Evolutionary conservation across 1,284 basidiomycete genomes (phyloP), one percentile per base, ranked within the genome.

Genomic region (Austroboletus novae-zelandiae): DNA sequence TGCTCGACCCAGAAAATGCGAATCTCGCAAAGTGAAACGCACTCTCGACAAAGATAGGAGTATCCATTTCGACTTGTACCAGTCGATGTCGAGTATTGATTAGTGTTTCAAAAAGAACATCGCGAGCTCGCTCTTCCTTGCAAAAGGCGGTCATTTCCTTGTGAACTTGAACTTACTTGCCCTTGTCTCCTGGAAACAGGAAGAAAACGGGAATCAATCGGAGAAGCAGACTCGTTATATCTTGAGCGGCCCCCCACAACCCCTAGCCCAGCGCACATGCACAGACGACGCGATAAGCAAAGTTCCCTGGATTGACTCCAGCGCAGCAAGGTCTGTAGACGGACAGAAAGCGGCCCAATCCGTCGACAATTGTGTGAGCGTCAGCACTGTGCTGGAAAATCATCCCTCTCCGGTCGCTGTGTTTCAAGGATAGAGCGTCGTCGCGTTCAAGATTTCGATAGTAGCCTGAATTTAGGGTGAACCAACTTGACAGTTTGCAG

Each of bases 11-110:
- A 2, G 9, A 31, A 31, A 36, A 8, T n/a, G 35, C 4, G 2
- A 13, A 17, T 25, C 6, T 25, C 6, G 23, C 6, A 25, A 25
- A 25, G 6, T 2, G 25, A 9, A 1, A 56, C 55, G 23, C 32
- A 57, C 55, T 56, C 18, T 59, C 45, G 2, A 31, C 10, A 40
- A 57, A 59, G 42, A 31, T 40, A n/a, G 43, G 37, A 37, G 17
- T 41, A 27, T 29, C 53, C 32, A 43, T 41, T 18, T 48, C 37
- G 7, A 57, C 55, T 29, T 34, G 43, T 10, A 45, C 43, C n/a
- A 56, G 30, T 11, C 57, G 53, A 30, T 40, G 57, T 18, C 39
- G 41, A 40, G 18, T 10, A 13, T 34, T 25, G 15, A 40, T 42
- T 20, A 45, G 32, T 14, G 41, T 47, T 9, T 42, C 18, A 29